These are phyloP conservation scores for Sugiyamaella grinbergsii DNA, from an alignment of 1,139 yeast genomes.

Conservation along the genomic window DNA sequence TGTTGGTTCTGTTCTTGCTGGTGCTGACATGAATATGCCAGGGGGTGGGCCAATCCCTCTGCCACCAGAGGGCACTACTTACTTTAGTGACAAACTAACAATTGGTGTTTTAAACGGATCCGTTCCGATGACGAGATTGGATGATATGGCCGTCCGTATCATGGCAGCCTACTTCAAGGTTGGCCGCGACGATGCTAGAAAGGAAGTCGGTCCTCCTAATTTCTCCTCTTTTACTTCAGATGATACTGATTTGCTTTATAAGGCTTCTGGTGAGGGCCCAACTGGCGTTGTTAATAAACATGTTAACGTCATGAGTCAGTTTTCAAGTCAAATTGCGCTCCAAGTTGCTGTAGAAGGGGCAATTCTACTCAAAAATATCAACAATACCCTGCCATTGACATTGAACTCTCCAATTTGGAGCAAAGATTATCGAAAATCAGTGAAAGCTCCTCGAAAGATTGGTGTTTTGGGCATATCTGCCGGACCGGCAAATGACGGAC, in stretches of 20 bases:
- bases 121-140: constrained; percentile 55
- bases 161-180: constrained; percentile 56
- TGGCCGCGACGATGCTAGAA: constrained; percentile 33
- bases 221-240: constrained; percentile 62
- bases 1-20: constrained; percentile 58
- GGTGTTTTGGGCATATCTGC: constrained; percentile 45
- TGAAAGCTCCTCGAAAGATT: constrained; percentile 50
- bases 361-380: constrained; percentile 55
- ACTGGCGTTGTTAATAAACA: constrained; percentile 58
- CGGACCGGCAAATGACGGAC: constrained; percentile 41
- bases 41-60: constrained; percentile 55
- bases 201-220: constrained; percentile 51
- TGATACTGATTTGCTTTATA: constrained; percentile 55
- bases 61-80: constrained; percentile 60
- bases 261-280: constrained; percentile 55
- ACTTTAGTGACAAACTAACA: constrained; percentile 61
- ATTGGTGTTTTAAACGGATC: constrained; percentile 59
- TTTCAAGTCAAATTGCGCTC: constrained; percentile 54
- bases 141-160: constrained; percentile 64
- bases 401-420: neutral
- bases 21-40: constrained; percentile 70
- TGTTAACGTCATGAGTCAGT: constrained; percentile 53
- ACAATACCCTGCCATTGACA: constrained; percentile 53
- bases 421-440: constrained; percentile 17
- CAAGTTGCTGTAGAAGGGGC: constrained; percentile 61